phyloP scores from a whole-genome alignment of 768 basidiomycete genomes.

The Russula sp. region DNA sequence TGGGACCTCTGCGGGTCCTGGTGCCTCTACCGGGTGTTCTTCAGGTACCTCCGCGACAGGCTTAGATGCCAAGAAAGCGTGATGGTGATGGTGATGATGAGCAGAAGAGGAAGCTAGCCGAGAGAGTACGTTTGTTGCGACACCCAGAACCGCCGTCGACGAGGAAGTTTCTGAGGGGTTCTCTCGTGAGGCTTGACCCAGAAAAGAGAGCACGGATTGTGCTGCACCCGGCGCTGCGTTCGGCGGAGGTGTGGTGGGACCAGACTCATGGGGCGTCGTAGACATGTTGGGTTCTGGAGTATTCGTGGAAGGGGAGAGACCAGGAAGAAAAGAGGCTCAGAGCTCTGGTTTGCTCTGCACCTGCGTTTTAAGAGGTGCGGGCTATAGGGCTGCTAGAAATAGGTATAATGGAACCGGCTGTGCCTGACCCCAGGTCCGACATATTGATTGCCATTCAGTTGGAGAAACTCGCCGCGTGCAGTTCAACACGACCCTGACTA shows the following conservation, averaged over 20 bases:
- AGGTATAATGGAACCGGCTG: not conserved
- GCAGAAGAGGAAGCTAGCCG: not conserved
- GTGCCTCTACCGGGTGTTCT: not conserved
- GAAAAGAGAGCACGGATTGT: not conserved
- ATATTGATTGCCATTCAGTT: too few relatives aligned
- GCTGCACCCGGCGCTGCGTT: not conserved
- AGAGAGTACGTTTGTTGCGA: not conserved
- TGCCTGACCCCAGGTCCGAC: not conserved
- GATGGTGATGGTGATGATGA: not conserved
- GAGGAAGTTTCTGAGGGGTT: not conserved
- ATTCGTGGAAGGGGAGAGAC: not conserved
- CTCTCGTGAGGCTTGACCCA: not conserved
- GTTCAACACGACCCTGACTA: too few relatives aligned
- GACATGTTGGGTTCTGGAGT: not conserved
- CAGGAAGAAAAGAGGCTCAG: not conserved
- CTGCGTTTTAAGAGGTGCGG: not conserved
- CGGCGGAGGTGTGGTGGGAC: not conserved
- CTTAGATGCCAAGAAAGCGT: not conserved
- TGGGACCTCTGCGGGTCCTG: not conserved
- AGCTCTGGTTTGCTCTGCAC: not conserved
- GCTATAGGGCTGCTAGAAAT: not conserved
- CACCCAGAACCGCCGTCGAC: not conserved
- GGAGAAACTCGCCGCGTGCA: too few relatives aligned
- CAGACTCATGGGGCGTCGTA: not conserved
- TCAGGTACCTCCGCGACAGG: not conserved